Percentiles rank a stretch among this genome's conserved stretches.
Conservation (phyloP, 805 yeast species). For the Cyberlindnera xylosilytica region DNA sequence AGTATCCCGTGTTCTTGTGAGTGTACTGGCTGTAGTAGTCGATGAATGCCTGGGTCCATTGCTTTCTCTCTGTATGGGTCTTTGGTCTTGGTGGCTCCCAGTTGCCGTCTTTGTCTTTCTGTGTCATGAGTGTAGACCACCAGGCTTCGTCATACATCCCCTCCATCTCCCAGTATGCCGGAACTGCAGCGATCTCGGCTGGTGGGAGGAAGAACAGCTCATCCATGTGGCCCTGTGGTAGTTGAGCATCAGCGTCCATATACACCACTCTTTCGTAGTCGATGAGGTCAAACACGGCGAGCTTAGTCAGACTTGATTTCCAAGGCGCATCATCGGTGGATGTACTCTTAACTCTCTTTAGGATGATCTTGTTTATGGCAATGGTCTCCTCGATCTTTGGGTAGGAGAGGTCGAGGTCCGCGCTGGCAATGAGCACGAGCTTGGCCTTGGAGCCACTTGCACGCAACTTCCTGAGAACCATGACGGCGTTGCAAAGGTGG, state of each 20-base stretch:
- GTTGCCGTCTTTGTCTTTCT: conserved; percentile 6
- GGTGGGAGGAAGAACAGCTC: conserved; percentile 51
- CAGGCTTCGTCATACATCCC: conserved; percentile 22
- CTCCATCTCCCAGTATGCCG: conserved; percentile 39
- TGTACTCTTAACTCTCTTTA: conserved; percentile 5
- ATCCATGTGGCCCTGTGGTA: conserved; percentile 41
- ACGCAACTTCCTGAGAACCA: conserved; percentile 41
- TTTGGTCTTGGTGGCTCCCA: conserved; percentile 23
- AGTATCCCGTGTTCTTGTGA: background rate
- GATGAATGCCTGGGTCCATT: conserved; percentile 50
- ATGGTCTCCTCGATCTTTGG: conserved; percentile 17
- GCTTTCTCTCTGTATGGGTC: conserved; percentile 28
- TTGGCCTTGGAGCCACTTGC: conserved; percentile 39
- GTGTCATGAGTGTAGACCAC: conserved; percentile 5
- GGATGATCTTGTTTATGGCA: conserved; percentile 7
- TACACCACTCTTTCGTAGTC: conserved; percentile 52
- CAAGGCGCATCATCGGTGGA: conserved; percentile 29
- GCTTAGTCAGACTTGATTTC: conserved; percentile 52
- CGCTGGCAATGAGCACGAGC: conserved; percentile 40
- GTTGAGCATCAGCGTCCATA: conserved; percentile 53
- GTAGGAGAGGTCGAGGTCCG: background rate
- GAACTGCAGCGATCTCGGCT: conserved; percentile 43
- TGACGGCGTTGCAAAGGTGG: conserved; percentile 49
- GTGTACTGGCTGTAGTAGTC: conserved; percentile 25
- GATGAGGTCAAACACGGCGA: conserved; percentile 45